Evolutionary conservation across 495 filamentous ascomycete genomes (phyloP), one percentile per base, ranked within the genome.

Genomic region (Trichodelitschia bisporula): DNA sequence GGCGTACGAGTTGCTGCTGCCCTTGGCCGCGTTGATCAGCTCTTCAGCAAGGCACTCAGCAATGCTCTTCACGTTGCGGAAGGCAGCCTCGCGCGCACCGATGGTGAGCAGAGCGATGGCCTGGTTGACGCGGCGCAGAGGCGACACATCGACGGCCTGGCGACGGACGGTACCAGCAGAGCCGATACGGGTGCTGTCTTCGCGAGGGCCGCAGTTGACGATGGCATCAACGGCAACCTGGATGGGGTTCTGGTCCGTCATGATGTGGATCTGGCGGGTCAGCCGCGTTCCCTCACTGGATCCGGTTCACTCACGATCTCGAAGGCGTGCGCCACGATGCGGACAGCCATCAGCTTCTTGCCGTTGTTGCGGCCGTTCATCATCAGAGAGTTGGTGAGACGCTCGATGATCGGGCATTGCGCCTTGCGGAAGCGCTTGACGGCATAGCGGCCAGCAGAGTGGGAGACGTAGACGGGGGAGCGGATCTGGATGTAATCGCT

Each of bases 361-460:
- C 86, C 86, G 77, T 90, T 95, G 73, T 99, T 99, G 60, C 86
- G 89, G 54, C 86, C 86, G 69, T 99, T 91, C 89, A 95, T 95
- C 86, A 99, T 99, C 45, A 99, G 71, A 16, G 86, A 95, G 71
- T 99, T 99, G 63, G 89, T 95, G 37, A 99, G 73, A 55, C 86
- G 84, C 76, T 99, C 86, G 47, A 99, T 91, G 69, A 99, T 95
- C 44, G 86, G 86, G 74, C 86, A 95, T 71, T 95, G 83, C 52
- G 89, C 83, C 71, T 99, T 99, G 63, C 86, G 74, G 79, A 99
- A 99, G 46, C 86, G 75, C 77, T 99, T 99, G 58, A 74, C 71
- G 54, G 86, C 86, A 64, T 93, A 95, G 49, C 86, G 82, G 53
- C 86, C 86, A 48, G 89, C 89, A 41, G 86, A 89, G 67, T 99